phyloP scores from a whole-genome alignment of 2,329 filamentous ascomycete genomes.

The Xylaria sp. region DNA sequence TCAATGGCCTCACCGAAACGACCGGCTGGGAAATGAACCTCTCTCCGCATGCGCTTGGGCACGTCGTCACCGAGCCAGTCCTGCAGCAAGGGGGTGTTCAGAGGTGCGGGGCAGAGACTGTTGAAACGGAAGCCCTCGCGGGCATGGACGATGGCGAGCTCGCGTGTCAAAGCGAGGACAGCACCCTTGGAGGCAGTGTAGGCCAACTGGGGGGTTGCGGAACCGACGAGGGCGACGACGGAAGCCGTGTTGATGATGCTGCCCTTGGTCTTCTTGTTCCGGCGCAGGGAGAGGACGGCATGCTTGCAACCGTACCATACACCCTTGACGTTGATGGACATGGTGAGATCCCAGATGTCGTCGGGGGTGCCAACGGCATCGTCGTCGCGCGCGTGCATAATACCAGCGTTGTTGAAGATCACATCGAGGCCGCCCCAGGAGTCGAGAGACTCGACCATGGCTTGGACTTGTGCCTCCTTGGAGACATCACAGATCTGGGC shows the following conservation, averaged over 20 bases:
- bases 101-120: slow-evolving; percentile 78
- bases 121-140: slow-evolving; percentile 88
- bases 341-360: slow-evolving; percentile 89
- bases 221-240: slow-evolving; percentile 80
- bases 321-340: slow-evolving; percentile 93
- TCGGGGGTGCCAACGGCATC: slow-evolving; percentile 80
- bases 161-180: slow-evolving; percentile 81
- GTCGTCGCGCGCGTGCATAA: slow-evolving; percentile 83
- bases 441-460: slow-evolving; percentile 69
- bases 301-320: slow-evolving; percentile 98
- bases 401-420: slow-evolving; percentile 96
- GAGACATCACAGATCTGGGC: slow-evolving; percentile 66
- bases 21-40: slow-evolving; percentile 83
- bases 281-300: slow-evolving; percentile 74
- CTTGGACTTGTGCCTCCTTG: slow-evolving; percentile 73
- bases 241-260: slow-evolving; percentile 91
- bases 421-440: slow-evolving; percentile 82
- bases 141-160: slow-evolving; percentile 87
- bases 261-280: slow-evolving; percentile 69
- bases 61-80: slow-evolving; percentile 88
- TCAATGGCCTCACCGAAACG: slow-evolving; percentile 91
- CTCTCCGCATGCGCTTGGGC: slow-evolving; percentile 73
- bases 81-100: slow-evolving; percentile 88
- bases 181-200: slow-evolving; percentile 95
- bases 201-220: slow-evolving; percentile 81